Conservation (phyloP, 257 asterid genomes). For the Scutellaria galericulata region DNA sequence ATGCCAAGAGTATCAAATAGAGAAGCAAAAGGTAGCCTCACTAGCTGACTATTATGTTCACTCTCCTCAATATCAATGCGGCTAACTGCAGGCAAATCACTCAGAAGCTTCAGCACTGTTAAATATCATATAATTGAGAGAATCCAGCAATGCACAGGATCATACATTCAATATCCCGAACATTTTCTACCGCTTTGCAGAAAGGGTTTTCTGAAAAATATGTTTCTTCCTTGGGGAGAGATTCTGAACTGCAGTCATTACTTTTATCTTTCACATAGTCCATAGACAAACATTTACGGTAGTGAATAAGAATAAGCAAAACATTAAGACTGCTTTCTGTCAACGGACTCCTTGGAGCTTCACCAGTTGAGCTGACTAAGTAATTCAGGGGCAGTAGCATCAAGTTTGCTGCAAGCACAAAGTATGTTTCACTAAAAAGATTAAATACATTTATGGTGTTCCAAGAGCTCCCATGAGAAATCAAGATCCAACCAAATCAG, state of each 20-base stretch:
- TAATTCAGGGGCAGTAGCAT: conserved; percentile 76
- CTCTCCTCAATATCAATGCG: conserved; percentile 71
- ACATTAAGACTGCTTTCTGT: conserved; percentile 84
- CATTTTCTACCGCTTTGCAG: conserved; percentile 80
- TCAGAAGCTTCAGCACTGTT: conserved; percentile 38
- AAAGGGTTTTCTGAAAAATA: conserved; percentile 72
- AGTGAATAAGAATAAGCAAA: conserved; percentile 73
- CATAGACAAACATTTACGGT: conserved; percentile 60
- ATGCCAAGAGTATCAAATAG: conserved; percentile 86
- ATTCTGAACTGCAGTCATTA: conserved; percentile 51
- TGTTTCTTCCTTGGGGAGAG: conserved; percentile 59
- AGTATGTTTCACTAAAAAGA: conserved; percentile 18
- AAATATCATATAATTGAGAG: conserved; percentile 30
- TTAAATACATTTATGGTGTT: conserved; percentile 23
- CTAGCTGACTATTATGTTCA: conserved; percentile 59
- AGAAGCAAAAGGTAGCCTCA: conserved; percentile 87
- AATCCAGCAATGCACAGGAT: conserved; percentile 30
- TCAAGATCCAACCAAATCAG: conserved; percentile 11
- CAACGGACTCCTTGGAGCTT: conserved; percentile 68
- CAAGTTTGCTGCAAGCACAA: conserved; percentile 73
- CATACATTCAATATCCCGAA: conserved; percentile 86
- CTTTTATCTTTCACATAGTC: conserved; percentile 58
- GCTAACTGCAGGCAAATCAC: conserved; percentile 72
- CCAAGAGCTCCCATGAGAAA: conserved; percentile 14
- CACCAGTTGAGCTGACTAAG: conserved; percentile 78